Evolutionary conservation across 169 alveolate genomes (phyloP).

Genomic region (Theileria sp.): DNA sequence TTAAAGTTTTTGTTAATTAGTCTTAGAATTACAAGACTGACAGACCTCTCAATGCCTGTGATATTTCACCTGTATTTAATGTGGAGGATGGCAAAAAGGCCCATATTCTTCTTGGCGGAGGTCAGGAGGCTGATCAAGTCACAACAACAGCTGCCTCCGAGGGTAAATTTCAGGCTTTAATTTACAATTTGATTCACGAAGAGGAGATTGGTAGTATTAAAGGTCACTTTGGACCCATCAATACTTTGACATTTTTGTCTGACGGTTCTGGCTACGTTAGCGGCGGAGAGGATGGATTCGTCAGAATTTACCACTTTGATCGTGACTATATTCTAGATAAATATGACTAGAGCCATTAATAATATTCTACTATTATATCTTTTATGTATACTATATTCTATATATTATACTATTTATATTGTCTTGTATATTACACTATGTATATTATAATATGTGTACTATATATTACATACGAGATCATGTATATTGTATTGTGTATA

Average conservation of each 20-base stretch:
- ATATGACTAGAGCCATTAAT: constrained; percentile 36
- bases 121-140: constrained; percentile 88
- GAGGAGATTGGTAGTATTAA: constrained; percentile 88
- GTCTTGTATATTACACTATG: not conserved
- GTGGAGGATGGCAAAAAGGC: constrained; percentile 69
- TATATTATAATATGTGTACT: not conserved
- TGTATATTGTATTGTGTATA: too few species aligned
- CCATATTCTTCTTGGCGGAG: constrained; percentile 87
- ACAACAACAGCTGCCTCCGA: constrained; percentile 87
- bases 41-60: constrained; percentile 86
- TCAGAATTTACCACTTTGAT: constrained; percentile 89
- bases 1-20: not conserved
- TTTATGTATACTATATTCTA: too few species aligned
- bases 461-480: too few species aligned
- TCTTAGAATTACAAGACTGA: constrained; percentile 80
- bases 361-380: not conserved
- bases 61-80: constrained; percentile 81
- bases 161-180: constrained; percentile 91
- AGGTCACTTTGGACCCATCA: constrained; percentile 96
- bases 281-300: constrained; percentile 95
- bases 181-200: constrained; percentile 87
- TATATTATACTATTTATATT: too few species aligned
- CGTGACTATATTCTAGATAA: constrained; percentile 86
- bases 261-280: constrained; percentile 91
- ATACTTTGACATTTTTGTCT: constrained; percentile 87